Evolutionary conservation across 2,329 filamentous ascomycete genomes (phyloP).

Genomic region (Talaromyces sp.): DNA sequence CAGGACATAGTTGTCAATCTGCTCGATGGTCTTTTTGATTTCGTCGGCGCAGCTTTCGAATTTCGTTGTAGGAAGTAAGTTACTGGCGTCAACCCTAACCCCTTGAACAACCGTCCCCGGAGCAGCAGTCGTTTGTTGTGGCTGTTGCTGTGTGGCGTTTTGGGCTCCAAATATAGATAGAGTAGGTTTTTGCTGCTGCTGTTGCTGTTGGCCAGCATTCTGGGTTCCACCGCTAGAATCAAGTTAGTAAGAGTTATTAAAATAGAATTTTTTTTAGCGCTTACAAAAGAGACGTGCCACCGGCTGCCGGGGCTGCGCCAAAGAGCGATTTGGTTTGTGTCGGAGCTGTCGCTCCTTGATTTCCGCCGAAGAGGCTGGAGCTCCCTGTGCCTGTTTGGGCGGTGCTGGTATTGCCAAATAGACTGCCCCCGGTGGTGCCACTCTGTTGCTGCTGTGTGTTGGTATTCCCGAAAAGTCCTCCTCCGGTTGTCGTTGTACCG

Average conservation of each 20-base stretch:
- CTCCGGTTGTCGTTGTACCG: constrained; percentile 3
- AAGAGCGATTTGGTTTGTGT: constrained; percentile 31
- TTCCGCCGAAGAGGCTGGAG: constrained; percentile 29
- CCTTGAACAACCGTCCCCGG: constrained; percentile 51
- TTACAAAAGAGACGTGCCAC: constrained; percentile 31
- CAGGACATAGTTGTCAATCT: constrained; percentile 74
- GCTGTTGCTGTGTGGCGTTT: constrained; percentile 22
- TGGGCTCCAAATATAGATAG: constrained; percentile 35
- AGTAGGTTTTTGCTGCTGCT: constrained; percentile 45
- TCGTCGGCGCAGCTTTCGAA: constrained; percentile 85
- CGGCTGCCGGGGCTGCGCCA: constrained; percentile 19
- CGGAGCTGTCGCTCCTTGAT: constrained; percentile 23
- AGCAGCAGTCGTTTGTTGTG: constrained; percentile 28
- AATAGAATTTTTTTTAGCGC: constrained; percentile 7
- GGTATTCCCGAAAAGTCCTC: constrained; percentile 7
- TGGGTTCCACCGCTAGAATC: constrained; percentile 5
- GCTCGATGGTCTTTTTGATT: constrained; percentile 70
- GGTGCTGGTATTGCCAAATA: constrained; percentile 15
- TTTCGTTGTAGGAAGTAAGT: constrained; percentile 78
- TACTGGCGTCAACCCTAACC: constrained; percentile 71
- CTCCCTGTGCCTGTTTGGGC: constrained; percentile 16
- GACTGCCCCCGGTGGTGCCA: not conserved
- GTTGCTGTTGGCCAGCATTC: constrained; percentile 20
- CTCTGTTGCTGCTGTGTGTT: constrained; percentile 4
- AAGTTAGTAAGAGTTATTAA: not conserved